Evolutionary conservation across 1,284 basidiomycete genomes (phyloP).

Genomic region (Clitocybe nebularis): DNA sequence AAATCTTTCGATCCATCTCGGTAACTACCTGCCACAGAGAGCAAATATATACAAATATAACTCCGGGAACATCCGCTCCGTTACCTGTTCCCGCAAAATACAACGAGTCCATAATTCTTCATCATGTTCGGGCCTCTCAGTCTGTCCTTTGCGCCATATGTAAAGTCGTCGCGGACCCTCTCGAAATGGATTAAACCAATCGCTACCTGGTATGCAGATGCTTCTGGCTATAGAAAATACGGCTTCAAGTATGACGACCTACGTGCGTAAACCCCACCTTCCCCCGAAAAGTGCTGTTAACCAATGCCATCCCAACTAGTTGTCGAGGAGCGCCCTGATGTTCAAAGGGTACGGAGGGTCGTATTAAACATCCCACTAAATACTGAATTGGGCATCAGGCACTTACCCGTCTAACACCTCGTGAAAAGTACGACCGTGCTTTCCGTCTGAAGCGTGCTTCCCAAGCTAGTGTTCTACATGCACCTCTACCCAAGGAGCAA

Average conservation of each 20-base stretch:
- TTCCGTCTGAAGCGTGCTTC: slow-evolving; percentile 87
- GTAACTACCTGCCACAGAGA: slow-evolving; percentile 25
- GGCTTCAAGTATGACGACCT: slow-evolving; percentile 97
- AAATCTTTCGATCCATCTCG: slow-evolving; percentile 23
- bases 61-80: slow-evolving; percentile 30
- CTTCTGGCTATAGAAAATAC: slow-evolving; percentile 83
- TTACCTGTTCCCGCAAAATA: slow-evolving; percentile 13
- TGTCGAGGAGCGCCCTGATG: slow-evolving; percentile 80
- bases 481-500: slow-evolving; percentile 79
- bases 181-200: slow-evolving; percentile 72
- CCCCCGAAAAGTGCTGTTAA: slow-evolving; percentile 7
- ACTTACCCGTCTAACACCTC: slow-evolving; percentile 73
- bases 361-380: background rate
- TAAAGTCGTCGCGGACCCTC: slow-evolving; percentile 70
- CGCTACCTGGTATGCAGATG: slow-evolving; percentile 81
- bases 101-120: slow-evolving; percentile 12
- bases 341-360: slow-evolving; percentile 69
- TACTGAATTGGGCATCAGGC: slow-evolving; percentile 50
- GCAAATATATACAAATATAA: slow-evolving; percentile 30
- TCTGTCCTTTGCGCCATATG: slow-evolving; percentile 73
- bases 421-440: slow-evolving; percentile 86
- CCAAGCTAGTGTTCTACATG: slow-evolving; percentile 80
- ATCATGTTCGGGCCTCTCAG: slow-evolving; percentile 65
- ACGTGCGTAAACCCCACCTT: slow-evolving; percentile 43
- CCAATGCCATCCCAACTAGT: slow-evolving; percentile 42